Evolutionary conservation across 1,284 basidiomycete genomes (phyloP), one percentile per base, ranked within the genome.

Genomic region (Mycosarcoma mackinlayi): DNA sequence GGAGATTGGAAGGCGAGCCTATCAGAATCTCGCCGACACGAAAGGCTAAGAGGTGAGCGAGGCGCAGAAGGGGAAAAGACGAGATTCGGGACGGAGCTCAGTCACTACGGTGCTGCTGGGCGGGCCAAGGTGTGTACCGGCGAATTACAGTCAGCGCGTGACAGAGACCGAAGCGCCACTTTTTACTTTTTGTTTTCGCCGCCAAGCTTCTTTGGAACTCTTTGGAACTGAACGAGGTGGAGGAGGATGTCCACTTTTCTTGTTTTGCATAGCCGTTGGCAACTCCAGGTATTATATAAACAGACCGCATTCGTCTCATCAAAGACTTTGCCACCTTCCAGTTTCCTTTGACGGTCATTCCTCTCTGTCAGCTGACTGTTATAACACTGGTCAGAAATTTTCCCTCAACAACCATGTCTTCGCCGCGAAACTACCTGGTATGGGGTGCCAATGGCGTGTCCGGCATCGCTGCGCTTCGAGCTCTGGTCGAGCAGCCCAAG

Each of bases 371-470:
- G n/a, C n/a, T 37, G 35, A 18, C 21, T 9, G n/a, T 19, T 13
- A 16, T 2, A 19, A 30, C 23, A 18, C n/a, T n/a, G n/a, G n/a
- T n/a, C n/a, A n/a, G n/a, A n/a, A n/a, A n/a, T n/a, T n/a, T n/a
- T n/a, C n/a, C n/a, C n/a, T n/a, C n/a, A n/a, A n/a, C n/a, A n/a
- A 67, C 18, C 25, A 54, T 51, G 60, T 46, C 55, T 25, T 54
- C 55, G 34, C 60, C 37, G 1, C 49, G 55, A 6, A 63, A 63
- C 58, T 69, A 63, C 16, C 55, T 69, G 9, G 66, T 69, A 8
- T 63, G 55, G 55, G 66, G 66, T 33, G 60, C 66, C 51, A 69
- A 69, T 25, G 66, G 66, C 39, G 66, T 69, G 6, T 63, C 59
- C 11, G 66, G 60, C 6, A 63, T 63, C 18, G 66, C 66, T 3